phyloP scores from a whole-genome alignment of 257 asterid genomes.

The Scutellaria baicalensis region DNA sequence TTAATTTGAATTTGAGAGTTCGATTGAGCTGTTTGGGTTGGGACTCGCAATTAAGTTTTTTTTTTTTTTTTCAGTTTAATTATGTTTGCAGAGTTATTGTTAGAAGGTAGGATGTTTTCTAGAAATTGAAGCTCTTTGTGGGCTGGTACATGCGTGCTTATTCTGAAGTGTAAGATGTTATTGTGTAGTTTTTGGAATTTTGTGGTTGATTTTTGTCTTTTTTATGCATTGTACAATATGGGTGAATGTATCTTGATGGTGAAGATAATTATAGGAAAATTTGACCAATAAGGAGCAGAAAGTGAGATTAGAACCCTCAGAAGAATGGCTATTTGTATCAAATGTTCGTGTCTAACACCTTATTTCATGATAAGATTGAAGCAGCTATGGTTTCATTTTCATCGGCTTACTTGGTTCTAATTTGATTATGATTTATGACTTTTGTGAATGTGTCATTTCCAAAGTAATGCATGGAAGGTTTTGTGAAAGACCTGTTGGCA shows the following conservation, averaged over 20 bases:
- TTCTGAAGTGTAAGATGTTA: background rate
- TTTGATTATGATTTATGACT: background rate
- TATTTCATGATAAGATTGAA: background rate
- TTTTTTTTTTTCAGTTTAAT: background rate
- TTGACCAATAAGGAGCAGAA: background rate
- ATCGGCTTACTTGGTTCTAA: background rate
- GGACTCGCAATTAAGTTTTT: background rate
- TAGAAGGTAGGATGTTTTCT: background rate
- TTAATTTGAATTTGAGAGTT: background rate
- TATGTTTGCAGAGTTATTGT: background rate
- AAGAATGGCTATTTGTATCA: background rate
- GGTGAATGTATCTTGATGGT: background rate
- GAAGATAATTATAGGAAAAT: background rate
- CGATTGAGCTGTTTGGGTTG: slow-evolving; percentile 9
- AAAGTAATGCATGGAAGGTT: background rate
- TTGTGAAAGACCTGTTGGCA: background rate
- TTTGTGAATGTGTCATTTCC: too few species aligned
- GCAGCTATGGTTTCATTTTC: background rate
- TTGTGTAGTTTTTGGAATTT: background rate
- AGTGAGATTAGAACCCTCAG: background rate
- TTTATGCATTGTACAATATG: background rate
- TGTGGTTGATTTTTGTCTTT: background rate
- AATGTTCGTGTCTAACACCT: background rate
- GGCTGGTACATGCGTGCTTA: background rate
- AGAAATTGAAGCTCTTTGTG: background rate